Base-by-base conservation (phyloP, 2,329 filamentous ascomycete species). In the Alternaria gaisen region DNA sequence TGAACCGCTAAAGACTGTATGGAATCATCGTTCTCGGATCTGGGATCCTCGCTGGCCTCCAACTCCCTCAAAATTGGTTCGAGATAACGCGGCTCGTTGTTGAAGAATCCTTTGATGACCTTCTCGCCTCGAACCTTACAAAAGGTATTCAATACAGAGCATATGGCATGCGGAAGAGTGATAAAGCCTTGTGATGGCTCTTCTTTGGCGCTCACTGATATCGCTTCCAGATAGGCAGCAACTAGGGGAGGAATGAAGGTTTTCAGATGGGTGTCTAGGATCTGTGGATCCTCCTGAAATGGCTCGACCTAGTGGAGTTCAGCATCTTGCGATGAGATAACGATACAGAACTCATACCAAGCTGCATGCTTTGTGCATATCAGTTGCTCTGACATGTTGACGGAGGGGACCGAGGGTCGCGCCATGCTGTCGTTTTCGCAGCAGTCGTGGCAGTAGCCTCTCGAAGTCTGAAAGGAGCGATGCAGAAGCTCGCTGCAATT, bases 91-190 rank as follows among this genome's bases (percentile, higher is more conserved):
- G 93, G 90, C 77, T 98, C 95, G 66, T 95, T 97, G 75, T 91
- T 94, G 66, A 99, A 83, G 74, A 98, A 97, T 42, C 92, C 88
- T 53, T 93, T 89, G 69, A 99, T 90, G 53, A 99, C 90, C 79
- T 98, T 98, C 75, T 95, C 90, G 24, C 95, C 94, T 54, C 95
- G 88, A 52, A 98, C 90, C 80, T 99, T 99, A 84, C 93, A 97
- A 62, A 99, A 90, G 0, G 90, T 90, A 76, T 98, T 98, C 36
- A 99, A 79, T 2, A 98, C 83, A 63, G 86, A 87, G 76, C 90
- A 92, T 56, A 97, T 88, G 5, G 92, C 93, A 62, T 76, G 70
- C 14, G 70, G 73, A 41, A 72, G 68, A 34, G 72, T 79, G 54
- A 71, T 54, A 43, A 63, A 70, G 38, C 64, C 69, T 44, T 74